Evolutionary conservation across 768 basidiomycete species (phyloP).

Genomic region (Flagelloscypha sp.): DNA sequence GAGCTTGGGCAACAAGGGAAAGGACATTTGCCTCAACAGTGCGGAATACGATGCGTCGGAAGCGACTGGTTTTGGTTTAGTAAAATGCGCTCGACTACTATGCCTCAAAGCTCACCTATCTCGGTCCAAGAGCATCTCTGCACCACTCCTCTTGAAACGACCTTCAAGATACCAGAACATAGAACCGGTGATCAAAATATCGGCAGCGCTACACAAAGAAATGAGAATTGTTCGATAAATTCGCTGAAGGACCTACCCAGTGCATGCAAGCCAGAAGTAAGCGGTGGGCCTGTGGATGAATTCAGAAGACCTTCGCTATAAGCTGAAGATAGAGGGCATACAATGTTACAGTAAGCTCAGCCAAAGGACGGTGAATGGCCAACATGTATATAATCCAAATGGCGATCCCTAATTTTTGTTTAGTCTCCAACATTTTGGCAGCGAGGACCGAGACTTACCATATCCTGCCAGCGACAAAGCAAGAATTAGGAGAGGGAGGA

Average conservation of each 20-base stretch:
- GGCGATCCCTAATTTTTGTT: slow-evolving; percentile 1
- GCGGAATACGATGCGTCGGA: slow-evolving; percentile 3
- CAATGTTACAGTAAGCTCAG: slow-evolving; percentile 1
- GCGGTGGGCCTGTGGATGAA: neutral
- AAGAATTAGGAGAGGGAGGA: neutral
- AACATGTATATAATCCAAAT: slow-evolving; percentile 3
- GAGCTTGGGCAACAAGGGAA: slow-evolving; percentile 2
- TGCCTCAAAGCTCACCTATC: neutral
- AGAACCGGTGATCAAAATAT: slow-evolving; percentile 3
- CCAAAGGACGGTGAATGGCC: neutral
- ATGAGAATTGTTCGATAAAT: neutral
- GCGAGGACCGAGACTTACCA: neutral
- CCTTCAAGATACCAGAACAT: slow-evolving; percentile 4
- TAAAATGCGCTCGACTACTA: neutral
- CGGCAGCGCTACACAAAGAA: neutral
- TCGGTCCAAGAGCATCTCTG: slow-evolving; percentile 1
- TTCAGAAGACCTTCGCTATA: neutral
- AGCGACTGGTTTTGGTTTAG: neutral
- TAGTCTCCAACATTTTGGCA: neutral
- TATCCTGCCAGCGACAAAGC: neutral
- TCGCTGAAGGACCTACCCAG: slow-evolving; percentile 2
- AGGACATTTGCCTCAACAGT: slow-evolving; percentile 5
- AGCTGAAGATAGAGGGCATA: neutral
- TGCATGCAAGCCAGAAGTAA: slow-evolving; percentile 4
- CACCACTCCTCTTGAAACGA: neutral